Conservation (phyloP, 2,329 filamentous ascomycete species). For the Stemphylium lycopersici region DNA sequence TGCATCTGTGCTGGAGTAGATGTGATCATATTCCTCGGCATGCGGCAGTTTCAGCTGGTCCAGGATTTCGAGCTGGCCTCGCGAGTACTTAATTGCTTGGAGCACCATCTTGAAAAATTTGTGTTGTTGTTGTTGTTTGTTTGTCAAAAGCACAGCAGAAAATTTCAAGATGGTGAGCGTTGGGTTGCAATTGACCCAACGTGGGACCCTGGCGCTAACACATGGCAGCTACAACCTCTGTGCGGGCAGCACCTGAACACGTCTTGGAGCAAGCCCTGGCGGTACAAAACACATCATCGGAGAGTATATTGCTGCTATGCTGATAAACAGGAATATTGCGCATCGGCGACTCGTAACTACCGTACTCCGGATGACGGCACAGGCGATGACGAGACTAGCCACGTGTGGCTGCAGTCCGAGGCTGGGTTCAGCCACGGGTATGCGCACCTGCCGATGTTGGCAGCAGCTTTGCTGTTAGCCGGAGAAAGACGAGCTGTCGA, state of each 20-base stretch:
- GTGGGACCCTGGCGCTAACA: constrained; percentile 17
- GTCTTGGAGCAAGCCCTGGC: neutral
- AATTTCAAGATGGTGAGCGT: constrained; percentile 31
- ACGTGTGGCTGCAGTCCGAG: constrained; percentile 13
- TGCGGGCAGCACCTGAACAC: neutral
- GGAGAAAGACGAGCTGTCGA: neutral
- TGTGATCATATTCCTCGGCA: constrained; percentile 76
- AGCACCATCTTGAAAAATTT: constrained; percentile 58
- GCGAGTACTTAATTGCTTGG: constrained; percentile 77
- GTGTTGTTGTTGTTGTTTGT: constrained; percentile 15
- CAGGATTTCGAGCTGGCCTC: constrained; percentile 75
- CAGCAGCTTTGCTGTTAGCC: neutral
- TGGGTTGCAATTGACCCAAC: constrained; percentile 25
- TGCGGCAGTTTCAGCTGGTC: constrained; percentile 85
- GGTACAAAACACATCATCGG: neutral
- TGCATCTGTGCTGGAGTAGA: constrained; percentile 73
- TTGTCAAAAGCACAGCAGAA: constrained; percentile 14
- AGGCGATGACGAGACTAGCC: constrained; percentile 6
- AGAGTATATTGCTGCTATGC: neutral
- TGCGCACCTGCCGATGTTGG: constrained; percentile 5
- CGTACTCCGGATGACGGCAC: constrained; percentile 11
- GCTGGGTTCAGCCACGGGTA: constrained; percentile 4
- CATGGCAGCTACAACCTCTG: constrained; percentile 6
- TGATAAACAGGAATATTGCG: neutral
- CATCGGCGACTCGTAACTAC: neutral